Base-by-base conservation (phyloP, 306 rosid species). In the Vigna mungo region DNA sequence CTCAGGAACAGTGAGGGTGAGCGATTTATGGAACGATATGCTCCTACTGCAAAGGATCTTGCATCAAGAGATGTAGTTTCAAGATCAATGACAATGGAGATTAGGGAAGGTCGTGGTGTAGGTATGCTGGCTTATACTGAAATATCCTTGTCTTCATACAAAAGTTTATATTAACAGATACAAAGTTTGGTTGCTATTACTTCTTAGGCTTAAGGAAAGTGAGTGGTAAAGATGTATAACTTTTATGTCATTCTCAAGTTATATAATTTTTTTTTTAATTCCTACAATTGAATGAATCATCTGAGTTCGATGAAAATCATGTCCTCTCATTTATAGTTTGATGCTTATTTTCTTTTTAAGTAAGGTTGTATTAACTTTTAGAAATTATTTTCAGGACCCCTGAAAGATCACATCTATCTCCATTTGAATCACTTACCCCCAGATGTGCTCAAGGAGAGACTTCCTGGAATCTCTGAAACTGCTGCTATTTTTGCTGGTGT, bases 401-500 rank as follows among this genome's bases (percentile, higher is more conserved):
- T 88, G 91, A 96, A 96, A 86, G 99, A 96, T 86, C 99, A 96
- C 82, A 96, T 96, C 78, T 92, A 92, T 91, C 99, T 96, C 61
- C 99, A 96, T 83, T 87, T 96, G 82, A 96, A 96, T 85, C 99
- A 96, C 83, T 89, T 96, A 61, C 99, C 99, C 71, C 99, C 99
- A n/a, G 99, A 96, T 66, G 97, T 96, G 71, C 94, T 96, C 47
- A 92, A 88, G 89, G 99, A 96, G 89, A 92, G 99, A 84, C 98
- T 96, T 76, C 99, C 99, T 74, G 98, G 99, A 74, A 96, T 96
- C 80, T 96, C 98, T 63, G 99, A 96, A 91, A 96, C 99, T 77
- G 99, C 99, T 74, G 99, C 99, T 79, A 96, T 96, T 79, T 96
- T 96, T 87, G 97, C 99, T 75, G 99, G 98, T 11, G 99, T 96